Conservation (phyloP, 768 basidiomycete genomes). For the Pisolithus microcarpus region DNA sequence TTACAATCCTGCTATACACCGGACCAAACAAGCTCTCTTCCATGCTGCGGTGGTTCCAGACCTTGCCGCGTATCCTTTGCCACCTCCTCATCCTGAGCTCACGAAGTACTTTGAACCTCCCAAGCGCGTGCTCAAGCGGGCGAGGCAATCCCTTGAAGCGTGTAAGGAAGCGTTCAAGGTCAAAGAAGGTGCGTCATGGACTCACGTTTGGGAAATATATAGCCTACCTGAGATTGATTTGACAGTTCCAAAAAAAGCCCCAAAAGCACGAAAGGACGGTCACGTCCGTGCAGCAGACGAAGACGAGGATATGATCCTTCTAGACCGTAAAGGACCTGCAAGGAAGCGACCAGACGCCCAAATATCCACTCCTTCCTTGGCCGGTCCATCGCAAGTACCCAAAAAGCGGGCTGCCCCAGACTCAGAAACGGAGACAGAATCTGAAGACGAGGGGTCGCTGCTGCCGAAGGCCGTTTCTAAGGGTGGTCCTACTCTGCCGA, state of each 20-base stretch:
- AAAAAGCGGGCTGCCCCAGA: conserved; percentile 22
- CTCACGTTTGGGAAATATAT: not conserved
- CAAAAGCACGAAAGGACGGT: conserved; percentile 50
- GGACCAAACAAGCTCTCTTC: conserved; percentile 89
- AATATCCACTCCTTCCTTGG: conserved; percentile 3
- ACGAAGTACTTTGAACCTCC: conserved; percentile 82
- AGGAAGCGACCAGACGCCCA: conserved; percentile 11
- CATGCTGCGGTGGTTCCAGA: conserved; percentile 78
- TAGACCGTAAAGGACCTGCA: conserved; percentile 31
- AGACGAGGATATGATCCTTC: conserved; percentile 50
- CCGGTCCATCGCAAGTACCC: conserved; percentile 1
- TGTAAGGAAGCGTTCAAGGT: conserved; percentile 68
- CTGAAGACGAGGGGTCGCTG: conserved; percentile 22
- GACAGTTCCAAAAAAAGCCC: conserved; percentile 57
- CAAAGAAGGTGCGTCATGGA: conserved; percentile 52
- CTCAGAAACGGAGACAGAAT: conserved; percentile 47
- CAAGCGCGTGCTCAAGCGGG: conserved; percentile 53
- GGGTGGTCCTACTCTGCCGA: conserved; percentile 33
- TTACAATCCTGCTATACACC: conserved; percentile 86
- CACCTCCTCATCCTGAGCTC: conserved; percentile 81
- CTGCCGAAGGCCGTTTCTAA: conserved; percentile 9
- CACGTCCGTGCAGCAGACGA: conserved; percentile 60
- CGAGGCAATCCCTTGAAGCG: conserved; percentile 47
- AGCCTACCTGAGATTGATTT: not conserved
- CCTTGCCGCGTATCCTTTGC: conserved; percentile 64